Evolutionary conservation across 2,329 filamentous ascomycete genomes (phyloP), one percentile per base, ranked within the genome.

Genomic region (Aspergillus sp.): DNA sequence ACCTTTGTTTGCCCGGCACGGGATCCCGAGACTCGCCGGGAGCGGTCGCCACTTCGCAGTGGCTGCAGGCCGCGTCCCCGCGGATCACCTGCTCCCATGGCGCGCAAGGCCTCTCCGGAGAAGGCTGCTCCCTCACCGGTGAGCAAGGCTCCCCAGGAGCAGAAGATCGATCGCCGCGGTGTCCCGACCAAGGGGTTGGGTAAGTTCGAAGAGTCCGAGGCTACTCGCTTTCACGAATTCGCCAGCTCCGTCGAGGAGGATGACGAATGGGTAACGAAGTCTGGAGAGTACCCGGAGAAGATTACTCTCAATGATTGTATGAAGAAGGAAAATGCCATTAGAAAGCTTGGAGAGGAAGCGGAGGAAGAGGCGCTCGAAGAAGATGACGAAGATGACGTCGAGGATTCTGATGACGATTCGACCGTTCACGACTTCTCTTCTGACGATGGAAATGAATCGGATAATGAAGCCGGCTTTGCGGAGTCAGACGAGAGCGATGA

Each of bases 271-370:
- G 91, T 96, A 30, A 87, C 89, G 58, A 89, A 91, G 69, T 81
- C 85, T 36, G 82, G 84, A 7, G 84, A 85, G 32, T 81, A 87
- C 65, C 83, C 83, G 58, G 83, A 83, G 53, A 92, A 91, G 70
- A 82, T 99, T 41, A 98, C 93, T 3, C 88, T 99, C 65, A 88
- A 89, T 66, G 95, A 98, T 73, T 96, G 93, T 4, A 83, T 99
- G 66, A 84, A 87, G 73, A 96, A 96, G 77, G 95, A 99, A 77
- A 92, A 92, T 63, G 87, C 87, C 30, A 95, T 99, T 64, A 89
- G 94, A 52, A 88, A 90, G 63, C 80, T 98, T 25, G 94, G 88
- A 51, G 89, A 91, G 72, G 94, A 99, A 76, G 95, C 88, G 1
- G 95, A 98, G 72, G 91, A 96, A 69, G 95, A 98, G 76, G 93